These are phyloP conservation scores for Colletotrichum somersetense DNA, from an alignment of 2,329 filamentous ascomycete genomes.

Conservation along the genomic window DNA sequence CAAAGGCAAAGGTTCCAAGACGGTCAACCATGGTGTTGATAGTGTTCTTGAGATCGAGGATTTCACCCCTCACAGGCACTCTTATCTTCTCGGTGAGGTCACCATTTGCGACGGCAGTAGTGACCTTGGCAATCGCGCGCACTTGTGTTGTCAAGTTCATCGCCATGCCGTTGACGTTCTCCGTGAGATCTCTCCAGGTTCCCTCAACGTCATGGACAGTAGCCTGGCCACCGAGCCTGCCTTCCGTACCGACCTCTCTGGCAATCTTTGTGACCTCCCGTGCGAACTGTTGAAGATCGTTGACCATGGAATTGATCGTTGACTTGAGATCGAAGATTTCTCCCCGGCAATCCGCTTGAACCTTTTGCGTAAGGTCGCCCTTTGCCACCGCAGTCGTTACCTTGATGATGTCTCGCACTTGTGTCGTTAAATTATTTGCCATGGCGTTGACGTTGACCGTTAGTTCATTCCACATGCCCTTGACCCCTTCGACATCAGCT, in stretches of 20 bases:
- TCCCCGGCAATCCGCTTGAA: constrained; percentile 91
- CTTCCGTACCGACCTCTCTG: constrained; percentile 95
- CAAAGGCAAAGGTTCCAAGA: constrained; percentile 93
- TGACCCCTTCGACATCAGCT: constrained; percentile 84
- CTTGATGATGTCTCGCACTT: constrained; percentile 94
- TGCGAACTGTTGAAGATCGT: constrained; percentile 95
- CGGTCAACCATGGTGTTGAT: constrained; percentile 99
- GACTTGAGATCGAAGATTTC: constrained; percentile 96
- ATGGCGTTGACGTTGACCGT: constrained; percentile 90
- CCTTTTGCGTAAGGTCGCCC: constrained; percentile 96
- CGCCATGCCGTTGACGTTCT: constrained; percentile 98
- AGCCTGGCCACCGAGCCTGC: constrained; percentile 92
- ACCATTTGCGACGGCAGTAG: constrained; percentile 92
- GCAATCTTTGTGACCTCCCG: constrained; percentile 97
- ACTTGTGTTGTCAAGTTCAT: constrained; percentile 98
- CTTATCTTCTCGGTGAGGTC: constrained; percentile 97
- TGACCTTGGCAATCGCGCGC: constrained; percentile 96
- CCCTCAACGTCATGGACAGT: constrained; percentile 96
- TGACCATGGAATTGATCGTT: constrained; percentile 99
- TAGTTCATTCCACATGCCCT: constrained; percentile 90
- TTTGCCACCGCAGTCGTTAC: constrained; percentile 79
- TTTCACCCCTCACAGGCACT: constrained; percentile 93
- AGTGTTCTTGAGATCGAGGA: constrained; percentile 93
- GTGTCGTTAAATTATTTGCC: constrained; percentile 88
- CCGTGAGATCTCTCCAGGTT: constrained; percentile 95